Evolutionary conservation across 768 basidiomycete species (phyloP), one percentile per base, ranked within the genome.

Genomic region (Russula sp.): DNA sequence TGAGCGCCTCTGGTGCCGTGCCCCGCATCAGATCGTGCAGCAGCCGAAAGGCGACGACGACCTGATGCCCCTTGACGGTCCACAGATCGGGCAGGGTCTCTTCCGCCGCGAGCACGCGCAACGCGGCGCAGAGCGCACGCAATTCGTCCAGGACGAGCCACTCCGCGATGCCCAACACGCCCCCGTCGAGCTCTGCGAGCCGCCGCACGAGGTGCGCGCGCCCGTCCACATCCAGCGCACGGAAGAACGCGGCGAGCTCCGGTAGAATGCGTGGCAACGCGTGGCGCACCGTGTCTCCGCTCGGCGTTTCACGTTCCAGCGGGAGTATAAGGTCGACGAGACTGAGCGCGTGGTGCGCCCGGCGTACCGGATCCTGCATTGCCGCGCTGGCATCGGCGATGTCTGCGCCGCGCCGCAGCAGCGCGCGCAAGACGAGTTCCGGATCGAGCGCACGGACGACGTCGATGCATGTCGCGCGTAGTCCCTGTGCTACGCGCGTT

Each of bases 121-220:
- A 69, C 80, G 83, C 63, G 83, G 68, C 64, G 86, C 86, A 66
- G 85, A 87, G 72, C n/a, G 76, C 72, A 69, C 81, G 83, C 60
- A 87, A 67, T 62, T 88, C 86, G 64, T 86, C 82, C n/a, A 73
- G 67, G 9, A 92, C 66, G 29, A 91, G 67, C 87, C 88, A 92
- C 61, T 87, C 85, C 18, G 82, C 85, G 2, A 87, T 72, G 3
- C 83, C 84, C 22, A 81, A 71, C 29, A 76, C 70, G 2, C 81
- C 83, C 6, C 75, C 70, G 64, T 92, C 90, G 14, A 90, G 71
- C 18, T 70, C 74, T 22, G 81, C 74, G 3, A 91, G 75, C 6
- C 83, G 78, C 50, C 78, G 73, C 32, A 90, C 69, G 29, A 90
- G 69, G 42, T 77, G 75, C 2, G 78, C 73, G 20, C 59, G 54